Base-by-base conservation (phyloP, 2,329 filamentous ascomycete genomes). In the Harringtonia aguacate region DNA sequence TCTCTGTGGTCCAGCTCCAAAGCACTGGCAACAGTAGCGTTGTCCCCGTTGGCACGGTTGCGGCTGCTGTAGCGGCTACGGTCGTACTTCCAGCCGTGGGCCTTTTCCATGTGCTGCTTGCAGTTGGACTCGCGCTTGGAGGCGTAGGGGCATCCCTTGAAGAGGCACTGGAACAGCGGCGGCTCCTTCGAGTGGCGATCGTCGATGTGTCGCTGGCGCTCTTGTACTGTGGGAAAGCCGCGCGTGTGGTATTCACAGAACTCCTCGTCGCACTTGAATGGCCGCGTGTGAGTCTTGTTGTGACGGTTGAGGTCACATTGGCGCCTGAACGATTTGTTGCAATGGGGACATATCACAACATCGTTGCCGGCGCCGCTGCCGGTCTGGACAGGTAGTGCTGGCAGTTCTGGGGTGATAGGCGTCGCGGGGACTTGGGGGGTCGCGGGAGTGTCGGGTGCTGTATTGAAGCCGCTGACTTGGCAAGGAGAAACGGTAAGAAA, bases 81-180 rank as follows among this genome's bases (percentile, higher is more conserved):
- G 48, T 82, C 68, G 53, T 89, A 89, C 17, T 68, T 63, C 75
- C 80, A 87, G 43, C 74, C 73, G 56, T 89, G 84, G 2, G 80
- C 75, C 60, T 88, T 88, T 65, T 88, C 84, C 84, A 88, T 88
- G 61, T 89, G 84, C 58, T 88, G 84, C 62, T 88, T 88, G 72
- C 81, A 86, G 60, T 89, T 89, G 50, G 79, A 84, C 63, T 86
- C 79, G 46, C 84, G 75, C 66, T 87, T 87, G 27, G 82, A 86
- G 36, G 73, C 71, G 64, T 88, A 88, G 2, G 73, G 69, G 67
- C 84, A 88, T 12, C 72, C 72, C 22, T 68, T 61, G 56, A 72
- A 87, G 22, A 70, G 61, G 64, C 84, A 89, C 53, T 75, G 70
- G 62, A 75, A 86, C 50, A 79, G 68, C 17, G 70, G 66, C n/a